Conservation (phyloP, 2,329 filamentous ascomycete species). For the Neofusicoccum laricinum region DNA sequence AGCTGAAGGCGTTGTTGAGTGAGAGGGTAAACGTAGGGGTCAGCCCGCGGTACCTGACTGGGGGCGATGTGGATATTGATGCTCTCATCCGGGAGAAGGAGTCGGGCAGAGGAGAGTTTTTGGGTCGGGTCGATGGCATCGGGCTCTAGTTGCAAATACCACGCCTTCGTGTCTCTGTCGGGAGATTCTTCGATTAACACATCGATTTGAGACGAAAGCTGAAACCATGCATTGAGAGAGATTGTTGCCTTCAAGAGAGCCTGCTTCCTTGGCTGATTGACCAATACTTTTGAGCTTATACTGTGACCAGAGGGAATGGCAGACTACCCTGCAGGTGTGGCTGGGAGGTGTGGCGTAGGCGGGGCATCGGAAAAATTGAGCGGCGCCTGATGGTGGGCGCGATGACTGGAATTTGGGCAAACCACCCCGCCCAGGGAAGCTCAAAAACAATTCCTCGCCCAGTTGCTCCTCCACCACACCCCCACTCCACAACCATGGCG, state of each 20-base stretch:
- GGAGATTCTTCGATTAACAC: too few species aligned
- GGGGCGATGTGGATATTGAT: constrained; percentile 79
- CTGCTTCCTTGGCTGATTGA: too few species aligned
- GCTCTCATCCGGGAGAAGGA: constrained; percentile 60
- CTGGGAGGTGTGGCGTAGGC: neutral
- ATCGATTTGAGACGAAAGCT: too few species aligned
- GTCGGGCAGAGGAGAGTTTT: constrained; percentile 58
- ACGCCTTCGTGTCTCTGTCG: neutral
- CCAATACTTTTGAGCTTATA: too few species aligned
- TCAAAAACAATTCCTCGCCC: constrained; percentile 10
- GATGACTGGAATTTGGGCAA: constrained; percentile 15
- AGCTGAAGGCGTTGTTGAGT: constrained; percentile 68
- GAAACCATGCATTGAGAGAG: too few species aligned
- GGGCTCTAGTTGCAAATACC: constrained; percentile 28
- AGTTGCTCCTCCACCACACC: constrained; percentile 9
- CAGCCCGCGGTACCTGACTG: constrained; percentile 79
- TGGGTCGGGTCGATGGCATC: constrained; percentile 56
- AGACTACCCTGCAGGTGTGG: neutral
- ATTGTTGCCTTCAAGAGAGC: too few species aligned
- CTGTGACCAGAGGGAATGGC: too few species aligned
- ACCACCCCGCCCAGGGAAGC: neutral
- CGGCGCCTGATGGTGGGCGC: neutral
- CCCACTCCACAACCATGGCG: constrained; percentile 21
- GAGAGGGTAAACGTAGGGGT: constrained; percentile 82
- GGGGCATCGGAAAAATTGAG: constrained; percentile 18